Conservation (phyloP, 2,329 filamentous ascomycete species). For the Botrytis byssoidea region DNA sequence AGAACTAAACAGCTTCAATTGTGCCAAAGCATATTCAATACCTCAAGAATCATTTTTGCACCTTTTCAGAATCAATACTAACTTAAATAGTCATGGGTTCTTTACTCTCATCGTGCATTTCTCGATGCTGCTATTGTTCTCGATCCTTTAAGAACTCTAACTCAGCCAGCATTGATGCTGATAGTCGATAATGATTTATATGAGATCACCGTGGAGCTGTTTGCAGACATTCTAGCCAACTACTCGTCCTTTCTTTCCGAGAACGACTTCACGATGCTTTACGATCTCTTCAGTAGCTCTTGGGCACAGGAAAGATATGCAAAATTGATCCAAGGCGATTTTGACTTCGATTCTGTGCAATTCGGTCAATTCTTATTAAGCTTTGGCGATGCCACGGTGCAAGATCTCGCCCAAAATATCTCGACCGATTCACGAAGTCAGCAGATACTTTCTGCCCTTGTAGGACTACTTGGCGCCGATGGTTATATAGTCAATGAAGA, state of each 20-base stretch:
- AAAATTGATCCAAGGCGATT: slow-evolving; percentile 56
- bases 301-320: slow-evolving; percentile 59
- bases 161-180: slow-evolving; percentile 59
- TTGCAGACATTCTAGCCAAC: slow-evolving; percentile 64
- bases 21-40: not conserved
- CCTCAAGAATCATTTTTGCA: not conserved
- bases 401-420: slow-evolving; percentile 55
- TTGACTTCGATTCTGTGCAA: slow-evolving; percentile 61
- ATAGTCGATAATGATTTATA: slow-evolving; percentile 59
- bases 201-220: slow-evolving; percentile 59
- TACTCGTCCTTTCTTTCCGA: slow-evolving; percentile 62
- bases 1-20: not conserved
- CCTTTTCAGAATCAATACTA: slow-evolving; percentile 9
- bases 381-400: slow-evolving; percentile 65
- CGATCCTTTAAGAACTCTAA: slow-evolving; percentile 57
- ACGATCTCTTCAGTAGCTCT: slow-evolving; percentile 57
- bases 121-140: slow-evolving; percentile 57
- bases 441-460: slow-evolving; percentile 57
- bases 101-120: slow-evolving; percentile 67
- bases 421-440: slow-evolving; percentile 49
- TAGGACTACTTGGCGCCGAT: slow-evolving; percentile 62
- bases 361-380: slow-evolving; percentile 67
- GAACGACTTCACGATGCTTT: slow-evolving; percentile 57
- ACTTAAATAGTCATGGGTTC: slow-evolving; percentile 62
- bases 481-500: slow-evolving; percentile 71